A percentile compares a stretch with the other conserved stretches of the same genome.
These are phyloP conservation scores for Exophiala sp. DNA, from an alignment of 2,329 filamentous ascomycete genomes.

Conservation along the genomic window DNA sequence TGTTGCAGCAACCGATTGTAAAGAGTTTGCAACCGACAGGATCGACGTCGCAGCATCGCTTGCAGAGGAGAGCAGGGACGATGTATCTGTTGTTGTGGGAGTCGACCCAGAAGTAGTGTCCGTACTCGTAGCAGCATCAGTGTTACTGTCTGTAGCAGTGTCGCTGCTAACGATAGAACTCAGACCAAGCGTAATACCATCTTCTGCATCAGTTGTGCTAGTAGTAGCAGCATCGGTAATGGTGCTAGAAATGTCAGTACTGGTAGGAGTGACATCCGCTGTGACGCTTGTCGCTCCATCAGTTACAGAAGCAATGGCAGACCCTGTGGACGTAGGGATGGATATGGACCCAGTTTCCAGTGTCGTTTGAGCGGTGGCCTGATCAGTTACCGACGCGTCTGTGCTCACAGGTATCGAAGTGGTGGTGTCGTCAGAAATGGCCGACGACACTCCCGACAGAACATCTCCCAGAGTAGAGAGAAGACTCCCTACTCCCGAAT, in stretches of 20 bases:
- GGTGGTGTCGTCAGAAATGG: constrained; percentile 9
- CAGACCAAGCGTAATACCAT: constrained; percentile 17
- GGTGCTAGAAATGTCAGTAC: constrained; percentile 14
- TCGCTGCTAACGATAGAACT: constrained; percentile 13
- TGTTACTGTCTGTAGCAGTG: constrained; percentile 13
- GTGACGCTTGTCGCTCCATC: neutral
- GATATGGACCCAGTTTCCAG: neutral
- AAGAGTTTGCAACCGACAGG: constrained; percentile 19
- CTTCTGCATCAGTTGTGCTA: neutral
- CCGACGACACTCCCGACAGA: constrained; percentile 18
- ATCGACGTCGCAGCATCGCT: constrained; percentile 21
- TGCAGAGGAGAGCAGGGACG: constrained; percentile 15
- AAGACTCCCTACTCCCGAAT: constrained; percentile 14
- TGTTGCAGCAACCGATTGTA: constrained; percentile 19
- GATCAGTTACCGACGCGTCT: constrained; percentile 10
- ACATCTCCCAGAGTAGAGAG: constrained; percentile 16
- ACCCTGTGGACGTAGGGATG: constrained; percentile 1
- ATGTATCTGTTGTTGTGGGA: constrained; percentile 7
- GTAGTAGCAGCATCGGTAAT: constrained; percentile 7
- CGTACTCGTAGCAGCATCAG: constrained; percentile 25
- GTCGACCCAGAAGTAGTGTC: constrained; percentile 13
- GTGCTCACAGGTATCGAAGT: constrained; percentile 13
- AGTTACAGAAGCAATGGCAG: constrained; percentile 10
- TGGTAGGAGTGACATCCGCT: constrained; percentile 8
- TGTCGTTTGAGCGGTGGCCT: neutral